Evolutionary conservation across 2,329 filamentous ascomycete species (phyloP), one percentile per base, ranked within the genome.

Genomic region (Trichophyton equinum): DNA sequence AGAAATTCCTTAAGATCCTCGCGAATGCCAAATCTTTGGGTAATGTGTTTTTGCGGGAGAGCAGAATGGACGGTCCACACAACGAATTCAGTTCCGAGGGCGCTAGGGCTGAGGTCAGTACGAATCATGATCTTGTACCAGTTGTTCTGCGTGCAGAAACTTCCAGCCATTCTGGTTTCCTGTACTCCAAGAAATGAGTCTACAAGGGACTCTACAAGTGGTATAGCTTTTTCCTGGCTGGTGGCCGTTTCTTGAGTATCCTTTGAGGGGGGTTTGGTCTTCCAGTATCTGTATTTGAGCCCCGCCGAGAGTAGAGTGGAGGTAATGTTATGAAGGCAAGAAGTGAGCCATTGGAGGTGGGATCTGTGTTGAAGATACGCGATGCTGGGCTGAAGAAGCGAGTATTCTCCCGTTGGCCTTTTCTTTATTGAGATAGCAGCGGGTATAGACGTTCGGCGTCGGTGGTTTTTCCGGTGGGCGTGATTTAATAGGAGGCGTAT

Each of bases 401-500:
- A 74, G 59, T 84, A 80, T 51, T 82, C 75, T 1, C 77, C 77
- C 5, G 73, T 75, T 22, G 78, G 70, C 40, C 77, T 76, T 62
- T 79, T 79, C 58, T 77, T 76, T 15, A 76, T 75, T 8, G 77
- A 75, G 62, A 85, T 69, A 4, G 85, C 81, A 6, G 77, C 75
- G 7, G 85, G 85, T 1, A 84, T 78, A 33, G 85, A 82, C 1
- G 85, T 87, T 60, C 91, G 83, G 18, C 73, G 71, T 49, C 82
- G 81, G 63, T 89, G 82, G 65, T 86, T 91, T 69, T 88, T 83
- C 8, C 87, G 83, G 71, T 97, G 92, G 1, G 88, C 85, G 65
- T 91, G 85, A 57, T 82, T 83, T 6, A 97, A 82, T 1, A 96
- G 79, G 22, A 96, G 80, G 46, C 89, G 85, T 2, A 96, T 79